Percentiles rank a stretch among this genome's conserved stretches.
phyloP scores from a whole-genome alignment of 2,329 filamentous ascomycete species.

The Verticillium longisporum region DNA sequence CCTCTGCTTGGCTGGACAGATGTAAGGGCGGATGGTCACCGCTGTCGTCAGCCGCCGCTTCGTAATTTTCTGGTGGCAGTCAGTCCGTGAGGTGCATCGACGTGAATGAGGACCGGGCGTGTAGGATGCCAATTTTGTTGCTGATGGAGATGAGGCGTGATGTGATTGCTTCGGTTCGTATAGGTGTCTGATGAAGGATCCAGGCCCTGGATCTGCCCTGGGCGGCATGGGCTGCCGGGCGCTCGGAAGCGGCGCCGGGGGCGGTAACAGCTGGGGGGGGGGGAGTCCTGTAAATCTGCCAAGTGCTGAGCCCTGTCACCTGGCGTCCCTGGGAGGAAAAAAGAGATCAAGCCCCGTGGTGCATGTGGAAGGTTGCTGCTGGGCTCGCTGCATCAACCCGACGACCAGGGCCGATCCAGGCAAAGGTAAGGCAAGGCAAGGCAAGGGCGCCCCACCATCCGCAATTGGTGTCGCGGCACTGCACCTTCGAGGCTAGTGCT shows the following conservation, averaged over 20 bases:
- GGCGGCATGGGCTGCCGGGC: neutral
- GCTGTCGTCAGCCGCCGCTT: neutral
- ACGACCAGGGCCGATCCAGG: neutral
- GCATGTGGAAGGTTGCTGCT: no score
- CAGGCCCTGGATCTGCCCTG: neutral
- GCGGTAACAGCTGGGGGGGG: neutral
- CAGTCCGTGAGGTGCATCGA: neutral
- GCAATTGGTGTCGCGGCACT: slow-evolving; percentile 6
- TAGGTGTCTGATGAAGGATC: neutral
- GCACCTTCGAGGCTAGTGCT: neutral
- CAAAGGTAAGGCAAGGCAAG: neutral
- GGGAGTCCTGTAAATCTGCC: neutral
- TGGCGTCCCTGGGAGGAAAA: neutral
- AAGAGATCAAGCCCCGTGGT: neutral
- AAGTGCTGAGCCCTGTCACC: neutral
- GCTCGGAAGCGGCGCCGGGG: neutral
- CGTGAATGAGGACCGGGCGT: neutral
- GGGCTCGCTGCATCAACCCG: neutral
- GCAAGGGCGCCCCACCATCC: slow-evolving; percentile 10
- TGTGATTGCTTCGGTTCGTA: neutral
- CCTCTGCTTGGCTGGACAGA: neutral
- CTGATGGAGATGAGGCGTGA: neutral
- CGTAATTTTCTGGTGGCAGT: neutral
- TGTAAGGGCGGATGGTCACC: neutral
- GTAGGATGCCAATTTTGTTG: neutral